Conservation (phyloP, 2,329 filamentous ascomycete species). For the Colletotrichum sp. region DNA sequence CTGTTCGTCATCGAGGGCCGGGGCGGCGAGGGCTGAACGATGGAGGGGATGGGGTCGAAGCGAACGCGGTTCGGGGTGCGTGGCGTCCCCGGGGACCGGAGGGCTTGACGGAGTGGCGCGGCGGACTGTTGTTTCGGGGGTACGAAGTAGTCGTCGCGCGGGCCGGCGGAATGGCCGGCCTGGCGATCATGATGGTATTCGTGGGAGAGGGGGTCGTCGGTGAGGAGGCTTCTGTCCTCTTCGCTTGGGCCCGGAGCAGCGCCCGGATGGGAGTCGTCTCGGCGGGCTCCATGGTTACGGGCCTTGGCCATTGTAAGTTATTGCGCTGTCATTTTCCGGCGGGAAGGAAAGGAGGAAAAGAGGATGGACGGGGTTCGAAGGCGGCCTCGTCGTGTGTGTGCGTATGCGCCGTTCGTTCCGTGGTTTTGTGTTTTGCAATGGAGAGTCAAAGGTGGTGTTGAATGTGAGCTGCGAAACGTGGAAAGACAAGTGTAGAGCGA, state of each 20-base stretch:
- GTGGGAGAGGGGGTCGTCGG: slow-evolving; percentile 23
- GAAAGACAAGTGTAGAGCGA: background rate
- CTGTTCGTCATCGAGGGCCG: slow-evolving; percentile 17
- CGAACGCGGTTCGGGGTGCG: slow-evolving; percentile 76
- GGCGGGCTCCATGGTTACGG: slow-evolving; percentile 22
- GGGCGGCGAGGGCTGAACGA: slow-evolving; percentile 31
- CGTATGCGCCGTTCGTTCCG: background rate
- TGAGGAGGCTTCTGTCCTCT: slow-evolving; percentile 28
- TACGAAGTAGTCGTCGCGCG: slow-evolving; percentile 8
- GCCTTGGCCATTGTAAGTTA: slow-evolving; percentile 26
- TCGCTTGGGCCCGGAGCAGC: slow-evolving; percentile 15
- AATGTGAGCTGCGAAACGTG: background rate
- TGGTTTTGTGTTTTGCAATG: background rate
- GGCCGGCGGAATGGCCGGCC: background rate
- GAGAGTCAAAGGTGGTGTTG: background rate
- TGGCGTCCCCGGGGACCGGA: slow-evolving; percentile 47
- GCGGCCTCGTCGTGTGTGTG: background rate
- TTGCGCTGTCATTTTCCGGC: slow-evolving; percentile 23
- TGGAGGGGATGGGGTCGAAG: slow-evolving; percentile 66
- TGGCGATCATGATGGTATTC: slow-evolving; percentile 1
- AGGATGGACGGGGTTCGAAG: background rate
- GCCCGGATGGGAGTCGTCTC: slow-evolving; percentile 18
- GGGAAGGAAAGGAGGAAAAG: background rate
- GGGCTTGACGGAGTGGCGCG: slow-evolving; percentile 14
- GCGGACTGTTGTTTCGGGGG: background rate